A percentile compares a stretch with the other conserved stretches of the same genome.
These are phyloP conservation scores for Aspergillus spinulosporus DNA, from an alignment of 2,329 filamentous ascomycete species.

Conservation along the genomic window DNA sequence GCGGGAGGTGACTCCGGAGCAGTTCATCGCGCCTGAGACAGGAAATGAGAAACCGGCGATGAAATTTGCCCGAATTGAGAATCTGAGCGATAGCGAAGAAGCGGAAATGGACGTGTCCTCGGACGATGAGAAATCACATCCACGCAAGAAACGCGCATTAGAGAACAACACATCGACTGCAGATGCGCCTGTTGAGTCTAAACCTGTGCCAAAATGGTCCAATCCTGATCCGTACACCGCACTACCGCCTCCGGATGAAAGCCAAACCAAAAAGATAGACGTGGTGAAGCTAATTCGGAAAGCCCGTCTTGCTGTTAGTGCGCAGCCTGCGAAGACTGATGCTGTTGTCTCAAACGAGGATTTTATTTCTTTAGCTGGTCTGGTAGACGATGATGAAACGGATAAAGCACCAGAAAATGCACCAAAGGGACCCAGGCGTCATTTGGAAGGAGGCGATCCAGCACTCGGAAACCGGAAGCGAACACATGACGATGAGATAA, in stretches of 20 bases:
- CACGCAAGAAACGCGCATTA: conserved; percentile 42
- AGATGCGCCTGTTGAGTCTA: conserved; percentile 24
- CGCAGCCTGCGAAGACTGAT: conserved; percentile 53
- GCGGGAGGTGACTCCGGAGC: conserved; percentile 40
- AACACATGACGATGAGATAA: conserved; percentile 68
- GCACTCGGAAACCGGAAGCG: conserved; percentile 71
- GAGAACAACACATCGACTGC: conserved; percentile 24
- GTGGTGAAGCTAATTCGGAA: conserved; percentile 91
- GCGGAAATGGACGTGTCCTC: conserved; percentile 48
- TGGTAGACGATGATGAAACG: conserved; percentile 54
- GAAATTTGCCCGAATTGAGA: conserved; percentile 40
- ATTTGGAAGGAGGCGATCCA: conserved; percentile 38
- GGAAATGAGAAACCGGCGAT: conserved; percentile 25
- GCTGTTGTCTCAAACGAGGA: conserved; percentile 66
- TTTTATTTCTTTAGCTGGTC: conserved; percentile 83
- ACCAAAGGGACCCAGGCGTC: conserved; percentile 36
- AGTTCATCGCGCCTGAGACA: conserved; percentile 27
- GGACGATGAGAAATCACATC: conserved; percentile 36
- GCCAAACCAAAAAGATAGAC: conserved; percentile 73
- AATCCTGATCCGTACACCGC: conserved; percentile 94
- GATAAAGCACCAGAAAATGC: conserved; percentile 36
- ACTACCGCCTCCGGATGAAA: conserved; percentile 75
- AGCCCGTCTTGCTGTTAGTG: conserved; percentile 65
- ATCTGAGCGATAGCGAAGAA: conserved; percentile 49
- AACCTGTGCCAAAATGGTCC: conserved; percentile 74